These are phyloP conservation scores for Datisca glomerata DNA, from an alignment of 306 rosid genomes.

Conservation along the genomic window DNA sequence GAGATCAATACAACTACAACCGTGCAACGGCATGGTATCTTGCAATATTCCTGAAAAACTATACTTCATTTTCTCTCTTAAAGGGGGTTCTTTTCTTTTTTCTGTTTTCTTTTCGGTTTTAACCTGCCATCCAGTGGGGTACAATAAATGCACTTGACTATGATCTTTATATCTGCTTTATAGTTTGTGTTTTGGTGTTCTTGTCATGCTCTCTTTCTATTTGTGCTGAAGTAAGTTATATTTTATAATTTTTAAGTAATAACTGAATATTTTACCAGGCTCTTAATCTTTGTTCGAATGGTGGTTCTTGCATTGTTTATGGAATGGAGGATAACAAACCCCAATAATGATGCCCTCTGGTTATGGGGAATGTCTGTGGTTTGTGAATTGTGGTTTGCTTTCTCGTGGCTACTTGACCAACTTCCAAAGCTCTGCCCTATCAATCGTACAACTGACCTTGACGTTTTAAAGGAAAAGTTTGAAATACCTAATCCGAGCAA, in stretches of 20 bases:
- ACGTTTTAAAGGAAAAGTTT: slow-evolving; percentile 78
- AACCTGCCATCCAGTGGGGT: too few species aligned
- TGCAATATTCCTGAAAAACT: too few species aligned
- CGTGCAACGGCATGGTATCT: too few species aligned
- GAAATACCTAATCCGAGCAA: slow-evolving; percentile 56
- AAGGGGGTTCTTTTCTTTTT: too few species aligned
- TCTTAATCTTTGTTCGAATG: slow-evolving; percentile 58
- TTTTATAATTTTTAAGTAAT: not conserved
- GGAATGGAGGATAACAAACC: slow-evolving; percentile 63
- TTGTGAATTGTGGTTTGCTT: slow-evolving; percentile 97
- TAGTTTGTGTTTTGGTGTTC: too few species aligned
- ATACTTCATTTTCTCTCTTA: too few species aligned
- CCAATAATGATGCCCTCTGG: slow-evolving; percentile 76
- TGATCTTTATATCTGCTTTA: too few species aligned
- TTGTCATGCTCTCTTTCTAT: not conserved
- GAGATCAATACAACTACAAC: too few species aligned
- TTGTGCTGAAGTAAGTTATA: not conserved
- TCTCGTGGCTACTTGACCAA: slow-evolving; percentile 95
- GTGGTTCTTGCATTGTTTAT: slow-evolving; percentile 59
- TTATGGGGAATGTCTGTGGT: slow-evolving; percentile 95
- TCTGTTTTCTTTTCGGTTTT: too few species aligned
- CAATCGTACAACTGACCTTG: slow-evolving; percentile 76
- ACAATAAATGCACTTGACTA: too few species aligned
- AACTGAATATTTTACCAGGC: slow-evolving; percentile 29
- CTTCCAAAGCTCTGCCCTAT: slow-evolving; percentile 81